A percentile compares a stretch with the other conserved stretches of the same genome.
phyloP scores from a whole-genome alignment of 306 rosid species.

The Casuarina glauca region DNA sequence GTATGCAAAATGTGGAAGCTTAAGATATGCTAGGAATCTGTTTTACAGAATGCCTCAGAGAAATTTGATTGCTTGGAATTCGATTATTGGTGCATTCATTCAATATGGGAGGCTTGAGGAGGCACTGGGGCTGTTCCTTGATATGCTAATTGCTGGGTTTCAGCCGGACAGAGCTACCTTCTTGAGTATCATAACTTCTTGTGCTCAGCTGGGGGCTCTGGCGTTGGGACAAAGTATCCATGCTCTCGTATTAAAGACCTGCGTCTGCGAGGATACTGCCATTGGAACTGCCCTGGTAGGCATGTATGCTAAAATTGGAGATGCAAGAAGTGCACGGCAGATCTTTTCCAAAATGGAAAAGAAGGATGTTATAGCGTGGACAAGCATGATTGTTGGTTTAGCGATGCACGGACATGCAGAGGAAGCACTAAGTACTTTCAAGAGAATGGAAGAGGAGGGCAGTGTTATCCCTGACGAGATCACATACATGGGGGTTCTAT shows the following conservation, averaged over 20 bases:
- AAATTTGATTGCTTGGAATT: slow-evolving; percentile 66
- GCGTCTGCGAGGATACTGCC: slow-evolving; percentile 35
- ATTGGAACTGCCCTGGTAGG: slow-evolving; percentile 64
- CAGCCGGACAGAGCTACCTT: slow-evolving; percentile 56
- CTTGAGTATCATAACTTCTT: slow-evolving; percentile 52
- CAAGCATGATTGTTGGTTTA: slow-evolving; percentile 64
- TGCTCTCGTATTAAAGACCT: slow-evolving; percentile 47
- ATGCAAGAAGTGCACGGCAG: slow-evolving; percentile 44
- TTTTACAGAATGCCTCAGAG: slow-evolving; percentile 65
- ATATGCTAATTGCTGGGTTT: slow-evolving; percentile 42
- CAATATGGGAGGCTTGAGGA: slow-evolving; percentile 51
- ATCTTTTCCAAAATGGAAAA: slow-evolving; percentile 49
- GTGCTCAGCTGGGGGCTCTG: slow-evolving; percentile 49
- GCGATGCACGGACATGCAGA: slow-evolving; percentile 66
- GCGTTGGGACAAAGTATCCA: slow-evolving; percentile 64
- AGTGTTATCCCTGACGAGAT: slow-evolving; percentile 56
- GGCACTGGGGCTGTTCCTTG: slow-evolving; percentile 44
- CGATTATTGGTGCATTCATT: slow-evolving; percentile 61
- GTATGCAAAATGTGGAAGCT: slow-evolving; percentile 78
- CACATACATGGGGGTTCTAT: slow-evolving; percentile 64
- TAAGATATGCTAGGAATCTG: slow-evolving; percentile 53
- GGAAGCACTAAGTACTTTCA: slow-evolving; percentile 58
- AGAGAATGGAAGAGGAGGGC: slow-evolving; percentile 63
- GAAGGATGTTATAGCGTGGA: slow-evolving; percentile 74
- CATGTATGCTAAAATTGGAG: slow-evolving; percentile 79